Evolutionary conservation across 768 basidiomycete genomes (phyloP).

Genomic region (Agaricus sinodeliciosus): DNA sequence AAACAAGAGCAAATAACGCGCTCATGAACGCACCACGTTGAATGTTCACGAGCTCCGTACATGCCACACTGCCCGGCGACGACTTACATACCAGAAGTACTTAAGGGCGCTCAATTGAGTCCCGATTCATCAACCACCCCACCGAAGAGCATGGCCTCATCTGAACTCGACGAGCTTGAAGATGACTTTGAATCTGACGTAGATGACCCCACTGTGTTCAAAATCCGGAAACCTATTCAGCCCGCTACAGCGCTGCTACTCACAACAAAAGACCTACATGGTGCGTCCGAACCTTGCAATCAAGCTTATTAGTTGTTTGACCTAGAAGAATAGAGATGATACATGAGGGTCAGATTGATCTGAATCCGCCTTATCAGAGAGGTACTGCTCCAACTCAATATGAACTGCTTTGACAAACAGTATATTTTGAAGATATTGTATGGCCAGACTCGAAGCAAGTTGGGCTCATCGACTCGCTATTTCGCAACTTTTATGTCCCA

Average conservation of each 20-base stretch:
- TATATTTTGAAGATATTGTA: constrained; percentile 51
- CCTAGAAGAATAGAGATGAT: constrained; percentile 41
- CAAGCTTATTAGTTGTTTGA: not conserved
- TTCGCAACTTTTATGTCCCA: constrained; percentile 73
- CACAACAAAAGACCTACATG: constrained; percentile 39
- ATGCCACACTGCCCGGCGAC: not conserved
- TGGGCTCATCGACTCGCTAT: constrained; percentile 69
- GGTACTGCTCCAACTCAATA: not conserved
- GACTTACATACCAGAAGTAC: not conserved
- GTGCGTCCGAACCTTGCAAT: constrained; percentile 23
- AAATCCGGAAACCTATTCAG: constrained; percentile 33
- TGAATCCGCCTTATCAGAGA: constrained; percentile 39
- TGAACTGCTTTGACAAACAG: not conserved
- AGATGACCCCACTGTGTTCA: constrained; percentile 34
- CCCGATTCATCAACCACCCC: not conserved
- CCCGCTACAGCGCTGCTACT: constrained; percentile 34
- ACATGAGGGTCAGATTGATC: constrained; percentile 63
- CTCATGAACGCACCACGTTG: not conserved
- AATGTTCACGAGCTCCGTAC: not conserved
- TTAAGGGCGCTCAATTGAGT: not conserved
- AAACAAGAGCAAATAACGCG: constrained; percentile 4
- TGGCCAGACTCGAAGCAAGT: constrained; percentile 70
- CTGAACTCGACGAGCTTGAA: constrained; percentile 43
- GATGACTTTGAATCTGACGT: constrained; percentile 36
- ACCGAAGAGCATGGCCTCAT: constrained; percentile 4